Conservation (phyloP, 345 rosid genomes). For the Lepidium sativum region DNA sequence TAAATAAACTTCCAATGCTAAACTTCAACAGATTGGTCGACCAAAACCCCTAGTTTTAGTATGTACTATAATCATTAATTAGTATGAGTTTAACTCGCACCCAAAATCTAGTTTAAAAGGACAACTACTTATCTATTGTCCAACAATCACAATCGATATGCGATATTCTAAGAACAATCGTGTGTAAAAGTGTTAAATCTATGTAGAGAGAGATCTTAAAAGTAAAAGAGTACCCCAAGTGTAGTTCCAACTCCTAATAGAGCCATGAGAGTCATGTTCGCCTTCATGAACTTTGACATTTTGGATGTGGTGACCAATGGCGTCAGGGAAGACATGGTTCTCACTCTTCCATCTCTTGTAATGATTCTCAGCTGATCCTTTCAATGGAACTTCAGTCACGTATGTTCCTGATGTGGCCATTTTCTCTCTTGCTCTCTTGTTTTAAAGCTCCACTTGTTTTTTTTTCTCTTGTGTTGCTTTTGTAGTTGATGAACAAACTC, state of each 20-base stretch:
- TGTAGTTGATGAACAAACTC: background rate
- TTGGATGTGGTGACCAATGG: slow-evolving; percentile 24
- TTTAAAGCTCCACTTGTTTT: background rate
- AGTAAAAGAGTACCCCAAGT: slow-evolving; percentile 9
- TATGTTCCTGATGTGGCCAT: slow-evolving; percentile 31
- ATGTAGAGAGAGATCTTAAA: background rate
- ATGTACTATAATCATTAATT: background rate
- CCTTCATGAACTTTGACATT: slow-evolving; percentile 23
- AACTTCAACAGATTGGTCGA: too few species aligned
- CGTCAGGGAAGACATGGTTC: slow-evolving; percentile 26
- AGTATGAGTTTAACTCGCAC: too few species aligned
- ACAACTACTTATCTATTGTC: too few species aligned
- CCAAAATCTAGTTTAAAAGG: too few species aligned
- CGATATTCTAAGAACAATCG: too few species aligned
- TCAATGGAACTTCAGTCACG: slow-evolving; percentile 20
- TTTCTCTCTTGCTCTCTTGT: background rate
- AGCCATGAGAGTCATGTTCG: slow-evolving; percentile 18
- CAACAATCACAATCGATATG: too few species aligned
- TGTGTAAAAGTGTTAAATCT: background rate
- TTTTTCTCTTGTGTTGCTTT: background rate
- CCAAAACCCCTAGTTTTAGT: background rate
- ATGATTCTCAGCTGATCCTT: slow-evolving; percentile 20
- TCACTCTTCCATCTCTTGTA: slow-evolving; percentile 25
- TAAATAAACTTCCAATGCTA: too few species aligned
- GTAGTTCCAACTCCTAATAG: slow-evolving; percentile 19